Evolutionary conservation across 2,329 filamentous ascomycete species (phyloP).

Genomic region (Cytospora piceicola): DNA sequence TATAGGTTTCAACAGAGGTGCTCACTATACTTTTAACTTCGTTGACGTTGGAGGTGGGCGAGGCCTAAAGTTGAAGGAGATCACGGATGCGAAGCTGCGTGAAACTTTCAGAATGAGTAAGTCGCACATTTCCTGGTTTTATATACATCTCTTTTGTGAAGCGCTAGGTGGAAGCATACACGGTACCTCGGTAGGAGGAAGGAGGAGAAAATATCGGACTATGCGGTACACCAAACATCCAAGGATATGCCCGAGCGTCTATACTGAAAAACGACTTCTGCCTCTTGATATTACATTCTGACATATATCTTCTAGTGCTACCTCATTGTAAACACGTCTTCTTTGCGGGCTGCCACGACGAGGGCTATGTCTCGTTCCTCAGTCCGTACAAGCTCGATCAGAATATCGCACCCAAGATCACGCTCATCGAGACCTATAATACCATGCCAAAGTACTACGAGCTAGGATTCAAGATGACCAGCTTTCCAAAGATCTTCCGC

Average conservation of each 20-base stretch:
- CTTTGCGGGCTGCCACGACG: conserved; percentile 13
- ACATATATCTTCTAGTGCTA: not conserved
- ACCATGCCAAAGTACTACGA: conserved; percentile 1
- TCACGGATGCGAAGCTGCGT: conserved; percentile 8
- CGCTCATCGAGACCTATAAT: conserved; percentile 11
- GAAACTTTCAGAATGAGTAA: conserved; percentile 4
- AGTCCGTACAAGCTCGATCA: conserved; percentile 7
- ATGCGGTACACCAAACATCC: too few species aligned
- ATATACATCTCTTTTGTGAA: too few species aligned
- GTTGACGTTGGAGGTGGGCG: conserved; percentile 2
- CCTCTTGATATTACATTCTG: not conserved
- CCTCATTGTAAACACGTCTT: conserved; percentile 15
- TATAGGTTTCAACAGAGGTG: conserved; percentile 10
- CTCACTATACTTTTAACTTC: conserved; percentile 8
- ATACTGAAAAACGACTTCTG: too few species aligned
- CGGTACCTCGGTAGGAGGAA: too few species aligned
- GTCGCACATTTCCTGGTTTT: not conserved
- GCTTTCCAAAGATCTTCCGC: conserved; percentile 7
- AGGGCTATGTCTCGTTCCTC: conserved; percentile 14
- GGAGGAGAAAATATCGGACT: too few species aligned
- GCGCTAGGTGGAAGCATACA: too few species aligned
- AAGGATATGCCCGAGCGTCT: too few species aligned
- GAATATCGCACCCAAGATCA: not conserved
- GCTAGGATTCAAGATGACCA: conserved; percentile 1
- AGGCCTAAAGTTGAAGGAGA: conserved; percentile 3